Conservation (phyloP, 129 eudicot species). For the Chrysanthemum seticuspe region DNA sequence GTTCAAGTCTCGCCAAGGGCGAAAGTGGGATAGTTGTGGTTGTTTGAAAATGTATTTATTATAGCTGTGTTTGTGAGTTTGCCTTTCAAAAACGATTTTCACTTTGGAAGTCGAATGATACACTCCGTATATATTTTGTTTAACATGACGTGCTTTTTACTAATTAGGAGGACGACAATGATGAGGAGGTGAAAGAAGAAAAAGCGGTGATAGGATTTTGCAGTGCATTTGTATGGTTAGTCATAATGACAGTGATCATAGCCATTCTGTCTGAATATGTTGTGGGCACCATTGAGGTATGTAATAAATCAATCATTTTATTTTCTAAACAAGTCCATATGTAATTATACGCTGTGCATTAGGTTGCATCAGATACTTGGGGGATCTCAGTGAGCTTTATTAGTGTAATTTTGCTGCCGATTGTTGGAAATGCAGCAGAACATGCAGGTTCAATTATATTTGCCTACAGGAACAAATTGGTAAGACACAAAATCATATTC, state of each 20-base stretch:
- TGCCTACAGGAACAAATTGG: constrained; percentile 87
- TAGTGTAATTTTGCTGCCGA: constrained; percentile 79
- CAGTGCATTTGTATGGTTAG: constrained; percentile 75
- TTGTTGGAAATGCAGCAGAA: constrained; percentile 89
- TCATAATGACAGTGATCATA: constrained; percentile 58
- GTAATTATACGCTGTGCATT: constrained; percentile 3
- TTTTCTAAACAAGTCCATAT: neutral
- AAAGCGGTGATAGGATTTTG: constrained; percentile 54
- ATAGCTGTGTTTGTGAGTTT: no score
- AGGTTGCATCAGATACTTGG: constrained; percentile 84
- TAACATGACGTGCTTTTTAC: neutral
- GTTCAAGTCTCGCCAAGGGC: no score
- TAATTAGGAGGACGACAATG: constrained; percentile 38
- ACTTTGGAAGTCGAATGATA: constrained; percentile 12
- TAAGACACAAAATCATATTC: constrained; percentile 13
- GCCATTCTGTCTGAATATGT: constrained; percentile 72
- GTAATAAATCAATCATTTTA: neutral
- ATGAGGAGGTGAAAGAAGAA: constrained; percentile 39
- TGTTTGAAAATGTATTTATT: no score
- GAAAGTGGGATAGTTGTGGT: no score
- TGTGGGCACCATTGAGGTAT: constrained; percentile 90
- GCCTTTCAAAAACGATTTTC: neutral
- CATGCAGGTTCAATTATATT: constrained; percentile 89
- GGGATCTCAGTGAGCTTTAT: constrained; percentile 76
- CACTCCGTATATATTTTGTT: neutral